Percentiles rank a stretch among this genome's conserved stretches.
Conservation (phyloP, 495 filamentous ascomycete species). For the Aspergillus panamensis region DNA sequence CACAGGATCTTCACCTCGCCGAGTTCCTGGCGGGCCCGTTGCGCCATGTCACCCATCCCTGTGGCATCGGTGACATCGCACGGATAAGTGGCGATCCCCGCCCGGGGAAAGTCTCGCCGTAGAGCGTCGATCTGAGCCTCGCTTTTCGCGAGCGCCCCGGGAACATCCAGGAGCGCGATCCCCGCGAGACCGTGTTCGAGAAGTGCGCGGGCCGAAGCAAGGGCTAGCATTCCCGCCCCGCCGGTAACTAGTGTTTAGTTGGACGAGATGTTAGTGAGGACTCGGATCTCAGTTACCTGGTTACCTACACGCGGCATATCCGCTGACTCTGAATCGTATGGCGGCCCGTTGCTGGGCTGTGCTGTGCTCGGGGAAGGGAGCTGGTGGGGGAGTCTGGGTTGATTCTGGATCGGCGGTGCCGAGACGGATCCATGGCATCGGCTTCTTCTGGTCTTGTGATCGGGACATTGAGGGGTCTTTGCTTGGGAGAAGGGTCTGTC, state of each 20-base stretch:
- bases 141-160: slow-evolving; percentile 31
- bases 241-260: slow-evolving; percentile 54
- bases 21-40: slow-evolving; percentile 35
- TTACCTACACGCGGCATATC: slow-evolving; percentile 51
- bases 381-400: slow-evolving; percentile 48
- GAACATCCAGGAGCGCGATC: slow-evolving; percentile 59
- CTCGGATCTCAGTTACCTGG: background rate
- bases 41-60: slow-evolving; percentile 42
- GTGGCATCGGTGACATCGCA: slow-evolving; percentile 57
- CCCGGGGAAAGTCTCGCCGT: slow-evolving; percentile 48
- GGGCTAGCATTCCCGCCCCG: slow-evolving; percentile 62
- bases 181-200: slow-evolving; percentile 64
- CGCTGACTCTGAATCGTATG: slow-evolving; percentile 55
- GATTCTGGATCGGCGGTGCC: slow-evolving; percentile 20
- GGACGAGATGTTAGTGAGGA: background rate
- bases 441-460: background rate
- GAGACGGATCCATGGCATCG: slow-evolving; percentile 26
- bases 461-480: background rate
- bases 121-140: slow-evolving; percentile 35
- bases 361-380: slow-evolving; percentile 39
- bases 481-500: background rate
- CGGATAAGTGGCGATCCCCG: slow-evolving; percentile 40
- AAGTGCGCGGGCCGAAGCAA: slow-evolving; percentile 56
- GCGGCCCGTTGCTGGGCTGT: slow-evolving; percentile 45
- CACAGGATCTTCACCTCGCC: slow-evolving; percentile 55